A percentile compares a stretch with the other conserved stretches of the same genome.
These are phyloP conservation scores for Tylopilus cervinicoccineus DNA, from an alignment of 768 basidiomycete species.

Conservation along the genomic window DNA sequence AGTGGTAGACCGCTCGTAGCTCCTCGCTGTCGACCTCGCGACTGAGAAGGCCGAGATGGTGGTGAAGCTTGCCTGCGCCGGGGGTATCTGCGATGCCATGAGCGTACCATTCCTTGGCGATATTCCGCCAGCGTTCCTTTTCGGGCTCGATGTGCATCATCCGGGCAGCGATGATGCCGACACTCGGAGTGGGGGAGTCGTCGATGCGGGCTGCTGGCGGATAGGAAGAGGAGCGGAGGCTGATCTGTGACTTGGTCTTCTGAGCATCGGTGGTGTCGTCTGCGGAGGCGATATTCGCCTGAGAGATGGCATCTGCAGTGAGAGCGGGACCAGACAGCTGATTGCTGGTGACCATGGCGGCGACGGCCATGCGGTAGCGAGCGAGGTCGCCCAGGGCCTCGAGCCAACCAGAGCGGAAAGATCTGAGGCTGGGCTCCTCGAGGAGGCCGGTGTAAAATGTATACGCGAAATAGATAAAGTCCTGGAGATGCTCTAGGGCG, in stretches of 20 bases:
- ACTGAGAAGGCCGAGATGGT: conserved; percentile 86
- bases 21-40: conserved; percentile 83
- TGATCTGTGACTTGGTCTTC: conserved; percentile 36
- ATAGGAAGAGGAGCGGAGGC: conserved; percentile 37
- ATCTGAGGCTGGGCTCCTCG: conserved; percentile 68
- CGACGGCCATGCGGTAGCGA: conserved; percentile 92
- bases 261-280: conserved; percentile 20
- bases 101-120: conserved; percentile 92
- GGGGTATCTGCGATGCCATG: conserved; percentile 84
- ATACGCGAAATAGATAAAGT: conserved; percentile 94
- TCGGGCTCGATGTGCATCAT: conserved; percentile 85
- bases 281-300: conserved; percentile 35
- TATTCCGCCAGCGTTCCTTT: conserved; percentile 86
- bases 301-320: conserved; percentile 54
- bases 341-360: conserved; percentile 67
- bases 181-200: conserved; percentile 67
- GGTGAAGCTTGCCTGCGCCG: conserved; percentile 92
- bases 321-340: conserved; percentile 41
- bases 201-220: conserved; percentile 54
- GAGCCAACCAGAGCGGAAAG: conserved; percentile 84
- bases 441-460: conserved; percentile 87
- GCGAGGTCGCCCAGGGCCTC: conserved; percentile 97
- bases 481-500: conserved; percentile 88
- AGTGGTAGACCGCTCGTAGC: conserved; percentile 85
- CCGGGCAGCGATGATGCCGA: conserved; percentile 80